Conservation (phyloP, 208 protist species). For the Trypanosoma melophagium region DNA sequence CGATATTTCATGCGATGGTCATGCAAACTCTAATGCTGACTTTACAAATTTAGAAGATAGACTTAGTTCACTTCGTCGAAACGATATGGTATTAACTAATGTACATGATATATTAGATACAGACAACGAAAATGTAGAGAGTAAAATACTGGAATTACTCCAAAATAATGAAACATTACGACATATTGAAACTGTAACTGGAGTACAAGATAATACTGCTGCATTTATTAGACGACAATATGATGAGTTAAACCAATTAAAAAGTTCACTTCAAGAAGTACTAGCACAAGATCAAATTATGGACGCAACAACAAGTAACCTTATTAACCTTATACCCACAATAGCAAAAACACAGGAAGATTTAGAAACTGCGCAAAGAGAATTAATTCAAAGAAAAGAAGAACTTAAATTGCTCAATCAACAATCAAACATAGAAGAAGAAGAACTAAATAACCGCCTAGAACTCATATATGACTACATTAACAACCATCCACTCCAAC, state of each 20-base stretch:
- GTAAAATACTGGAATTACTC: constrained; percentile 2
- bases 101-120: constrained; percentile 20
- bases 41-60: constrained; percentile 8
- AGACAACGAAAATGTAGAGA: constrained; percentile 11
- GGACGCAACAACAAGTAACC: constrained; percentile 8
- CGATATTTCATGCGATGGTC: not conserved
- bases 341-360: constrained; percentile 7
- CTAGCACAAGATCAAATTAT: constrained; percentile 3
- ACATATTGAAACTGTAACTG: constrained; percentile 6
- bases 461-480: constrained; percentile 14
- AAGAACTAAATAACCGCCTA: constrained; percentile 11
- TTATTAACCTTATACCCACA: constrained; percentile 17
- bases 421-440: not conserved
- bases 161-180: constrained; percentile 1
- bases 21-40: not conserved
- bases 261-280: constrained; percentile 10
- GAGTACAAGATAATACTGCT: not conserved
- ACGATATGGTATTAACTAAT: constrained; percentile 4
- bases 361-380: constrained; percentile 7
- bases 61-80: not conserved
- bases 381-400: not conserved
- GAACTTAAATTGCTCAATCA: not conserved
- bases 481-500: not conserved
- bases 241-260: constrained; percentile 14
- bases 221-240: constrained; percentile 4